These are phyloP conservation scores for Bremia lactucae DNA, from an alignment of 352 stramenopile species.

Conservation along the genomic window DNA sequence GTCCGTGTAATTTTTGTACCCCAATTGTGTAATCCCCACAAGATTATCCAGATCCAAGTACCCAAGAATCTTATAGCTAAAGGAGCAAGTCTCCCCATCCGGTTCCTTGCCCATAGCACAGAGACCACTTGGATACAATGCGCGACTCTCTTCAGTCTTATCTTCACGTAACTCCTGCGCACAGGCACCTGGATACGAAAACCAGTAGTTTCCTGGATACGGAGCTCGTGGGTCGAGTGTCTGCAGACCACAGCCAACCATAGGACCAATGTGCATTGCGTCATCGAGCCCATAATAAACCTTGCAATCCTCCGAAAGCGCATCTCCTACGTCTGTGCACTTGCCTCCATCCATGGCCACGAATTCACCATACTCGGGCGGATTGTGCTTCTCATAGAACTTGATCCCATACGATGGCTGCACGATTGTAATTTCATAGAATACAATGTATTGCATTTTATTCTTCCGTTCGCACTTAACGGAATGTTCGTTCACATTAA, in stretches of 20 bases:
- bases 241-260: conserved; percentile 30
- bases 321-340: conserved; percentile 33
- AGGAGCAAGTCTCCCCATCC: conserved; percentile 49
- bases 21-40: conserved; percentile 54
- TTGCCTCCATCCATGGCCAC: conserved; percentile 46
- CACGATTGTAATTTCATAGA: conserved; percentile 46
- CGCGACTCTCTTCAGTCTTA: conserved; percentile 37
- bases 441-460: conserved; percentile 47
- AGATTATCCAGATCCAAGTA: conserved; percentile 50
- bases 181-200: conserved; percentile 71
- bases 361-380: conserved; percentile 40
- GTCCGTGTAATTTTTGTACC: conserved; percentile 42
- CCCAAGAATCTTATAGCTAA: conserved; percentile 50
- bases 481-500: conserved; percentile 34
- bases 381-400: conserved; percentile 31
- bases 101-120: conserved; percentile 31
- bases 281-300: conserved; percentile 38
- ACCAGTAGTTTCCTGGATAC: conserved; percentile 74
- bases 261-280: conserved; percentile 31
- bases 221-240: conserved; percentile 38
- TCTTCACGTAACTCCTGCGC: conserved; percentile 25
- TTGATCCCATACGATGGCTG: conserved; percentile 35
- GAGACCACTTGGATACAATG: conserved; percentile 26
- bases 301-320: conserved; percentile 29
- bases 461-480: conserved; percentile 51